Base-by-base conservation (phyloP, 805 yeast species). In the Starmerella bacillaris region DNA sequence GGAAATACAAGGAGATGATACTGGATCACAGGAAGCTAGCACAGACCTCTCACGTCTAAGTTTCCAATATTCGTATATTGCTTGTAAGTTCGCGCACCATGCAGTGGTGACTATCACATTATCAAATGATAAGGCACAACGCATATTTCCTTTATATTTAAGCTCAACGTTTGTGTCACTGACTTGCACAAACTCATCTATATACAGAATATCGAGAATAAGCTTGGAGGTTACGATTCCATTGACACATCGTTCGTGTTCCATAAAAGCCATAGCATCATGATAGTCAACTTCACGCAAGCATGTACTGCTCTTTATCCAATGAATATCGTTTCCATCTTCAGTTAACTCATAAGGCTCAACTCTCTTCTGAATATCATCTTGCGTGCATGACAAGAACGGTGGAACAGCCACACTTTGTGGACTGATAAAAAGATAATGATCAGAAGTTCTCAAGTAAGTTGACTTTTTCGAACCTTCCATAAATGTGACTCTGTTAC, bases 401-500 rank as follows among this genome's bases (percentile, higher is more conserved):
- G 61, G 79, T 0, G 92, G 92, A 1, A 65, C 51, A 0, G 75
- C 78, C 30, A 65, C 56, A 37, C 56, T 60, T 9, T 73, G 68
- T 6, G 63, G 57, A 29, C 72, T 60, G 47, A 68, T 72, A 47
- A 76, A 66, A 9, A 86, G 55, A 15, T 78, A 46, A 43, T 75
- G 61, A 37, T 72, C 74, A 33, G 63, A 61, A 1, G 92, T 64
- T 47, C 60, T 70, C 41, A 77, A 68, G 53, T 83, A 84, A 21
- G 62, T 58, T 4, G 62, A 48, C 7, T 11, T 48, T 33, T 18
- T 50, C 43, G 40, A 44, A 53, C 47, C 46, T 0, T 80, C 80
- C 4, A 15, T 27, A 19, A 24, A 24, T 11, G 21, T 64, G 21
- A 75, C 50, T 33, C 74, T 63, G 3, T 68, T 57, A 16, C 84